Evolutionary conservation across 2,329 filamentous ascomycete genomes (phyloP).

Genomic region (Fonsecaea pedrosoi): DNA sequence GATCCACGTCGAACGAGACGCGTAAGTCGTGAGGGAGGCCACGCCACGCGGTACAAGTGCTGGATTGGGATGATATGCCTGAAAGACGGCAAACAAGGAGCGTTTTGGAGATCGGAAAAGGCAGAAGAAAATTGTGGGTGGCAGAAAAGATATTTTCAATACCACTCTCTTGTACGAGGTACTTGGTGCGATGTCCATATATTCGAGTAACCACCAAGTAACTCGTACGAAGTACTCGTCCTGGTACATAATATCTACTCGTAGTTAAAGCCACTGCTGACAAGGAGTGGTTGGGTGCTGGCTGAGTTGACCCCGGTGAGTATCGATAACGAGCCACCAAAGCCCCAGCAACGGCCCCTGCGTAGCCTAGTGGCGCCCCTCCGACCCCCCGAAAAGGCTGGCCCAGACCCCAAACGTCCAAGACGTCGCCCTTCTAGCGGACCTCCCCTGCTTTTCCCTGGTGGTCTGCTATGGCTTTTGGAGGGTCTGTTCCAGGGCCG

Average conservation of each 20-base stretch:
- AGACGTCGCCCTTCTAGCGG: not conserved
- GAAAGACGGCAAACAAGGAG: too few relatives aligned
- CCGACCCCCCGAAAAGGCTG: conserved; percentile 4
- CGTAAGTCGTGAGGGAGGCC: not conserved
- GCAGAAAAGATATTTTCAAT: not conserved
- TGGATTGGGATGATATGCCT: not conserved
- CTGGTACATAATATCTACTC: not conserved
- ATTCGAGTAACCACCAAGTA: too few relatives aligned
- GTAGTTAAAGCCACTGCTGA: not conserved
- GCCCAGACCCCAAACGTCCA: conserved; percentile 16
- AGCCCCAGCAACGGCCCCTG: conserved; percentile 27
- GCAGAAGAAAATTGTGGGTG: not conserved
- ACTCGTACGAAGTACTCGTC: too few relatives aligned
- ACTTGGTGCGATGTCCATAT: too few relatives aligned
- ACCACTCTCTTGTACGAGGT: too few relatives aligned
- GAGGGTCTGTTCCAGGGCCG: conserved; percentile 7
- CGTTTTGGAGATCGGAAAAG: too few relatives aligned
- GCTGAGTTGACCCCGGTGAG: conserved; percentile 20
- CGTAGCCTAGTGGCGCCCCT: not conserved
- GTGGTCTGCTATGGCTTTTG: conserved; percentile 1
- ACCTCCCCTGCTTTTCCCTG: conserved; percentile 13
- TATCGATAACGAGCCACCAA: conserved; percentile 29
- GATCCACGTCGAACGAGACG: not conserved
- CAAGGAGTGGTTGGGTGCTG: conserved; percentile 19
- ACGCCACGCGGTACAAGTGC: not conserved